phyloP scores from a whole-genome alignment of 345 rosid species.

The Carallia brachiata region DNA sequence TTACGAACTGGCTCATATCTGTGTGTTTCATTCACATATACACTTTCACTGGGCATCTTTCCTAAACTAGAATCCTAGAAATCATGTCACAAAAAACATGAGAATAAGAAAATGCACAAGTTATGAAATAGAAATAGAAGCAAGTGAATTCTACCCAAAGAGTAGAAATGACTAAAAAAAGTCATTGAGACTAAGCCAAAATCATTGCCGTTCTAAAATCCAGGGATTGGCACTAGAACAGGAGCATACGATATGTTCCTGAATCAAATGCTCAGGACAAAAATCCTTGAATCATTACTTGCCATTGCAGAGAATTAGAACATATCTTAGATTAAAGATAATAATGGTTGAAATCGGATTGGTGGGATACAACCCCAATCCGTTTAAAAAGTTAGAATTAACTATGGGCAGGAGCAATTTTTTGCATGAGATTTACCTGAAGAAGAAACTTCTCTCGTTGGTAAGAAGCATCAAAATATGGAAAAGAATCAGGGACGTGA shows the following conservation, averaged over 20 bases:
- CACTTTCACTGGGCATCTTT: slow-evolving; percentile 21
- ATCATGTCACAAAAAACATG: slow-evolving; percentile 4
- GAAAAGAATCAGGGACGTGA: slow-evolving; percentile 1
- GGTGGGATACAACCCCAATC: no score
- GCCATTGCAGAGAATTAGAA: not conserved
- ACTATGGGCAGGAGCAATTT: not conserved
- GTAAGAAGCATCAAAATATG: slow-evolving; percentile 6
- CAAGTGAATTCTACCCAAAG: no score
- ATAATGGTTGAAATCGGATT: not conserved
- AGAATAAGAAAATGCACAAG: no score
- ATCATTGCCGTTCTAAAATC: no score
- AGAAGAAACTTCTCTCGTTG: not conserved
- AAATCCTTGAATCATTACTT: not conserved
- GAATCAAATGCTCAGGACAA: not conserved
- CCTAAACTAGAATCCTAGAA: slow-evolving; percentile 17
- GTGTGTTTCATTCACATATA: not conserved
- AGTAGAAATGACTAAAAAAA: no score
- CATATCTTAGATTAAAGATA: not conserved
- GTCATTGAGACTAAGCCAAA: no score
- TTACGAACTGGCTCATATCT: slow-evolving; percentile 22
- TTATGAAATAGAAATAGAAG: no score
- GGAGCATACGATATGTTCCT: not conserved
- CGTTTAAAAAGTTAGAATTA: not conserved
- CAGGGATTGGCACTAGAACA: not conserved
- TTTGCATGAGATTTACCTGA: slow-evolving; percentile 19